phyloP scores from a whole-genome alignment of 2,329 filamentous ascomycete species.

The Fusarium sp. region DNA sequence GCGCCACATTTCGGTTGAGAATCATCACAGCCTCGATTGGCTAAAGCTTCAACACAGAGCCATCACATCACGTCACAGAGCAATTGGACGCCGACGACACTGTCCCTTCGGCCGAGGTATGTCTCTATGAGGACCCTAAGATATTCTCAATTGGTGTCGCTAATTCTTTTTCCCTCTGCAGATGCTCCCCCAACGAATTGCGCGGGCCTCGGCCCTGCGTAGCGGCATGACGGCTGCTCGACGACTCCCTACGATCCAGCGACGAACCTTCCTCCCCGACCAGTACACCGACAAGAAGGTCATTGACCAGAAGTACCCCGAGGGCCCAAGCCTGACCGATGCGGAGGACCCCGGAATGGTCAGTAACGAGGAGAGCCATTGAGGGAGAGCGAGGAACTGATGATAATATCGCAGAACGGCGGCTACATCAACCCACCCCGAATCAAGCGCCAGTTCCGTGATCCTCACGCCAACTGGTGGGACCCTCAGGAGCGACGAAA shows the following conservation, averaged over 20 bases:
- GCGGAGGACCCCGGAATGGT: slow-evolving; percentile 78
- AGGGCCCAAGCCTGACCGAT: slow-evolving; percentile 65
- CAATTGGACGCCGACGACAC: slow-evolving; percentile 55
- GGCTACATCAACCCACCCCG: slow-evolving; percentile 84
- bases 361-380: slow-evolving; percentile 51
- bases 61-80: slow-evolving; percentile 53
- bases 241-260: slow-evolving; percentile 68
- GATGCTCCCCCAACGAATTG: slow-evolving; percentile 75
- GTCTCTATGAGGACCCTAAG: slow-evolving; percentile 5
- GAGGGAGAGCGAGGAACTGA: slow-evolving; percentile 40
- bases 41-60: slow-evolving; percentile 50
- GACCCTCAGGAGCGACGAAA: slow-evolving; percentile 97
- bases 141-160: slow-evolving; percentile 30
- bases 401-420: slow-evolving; percentile 74
- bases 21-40: slow-evolving; percentile 54
- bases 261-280: slow-evolving; percentile 70
- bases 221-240: slow-evolving; percentile 62
- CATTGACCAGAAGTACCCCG: slow-evolving; percentile 68
- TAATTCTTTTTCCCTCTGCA: slow-evolving; percentile 50
- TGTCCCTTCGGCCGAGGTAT: slow-evolving; percentile 54
- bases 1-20: slow-evolving; percentile 47
- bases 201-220: slow-evolving; percentile 63
- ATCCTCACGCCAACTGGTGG: slow-evolving; percentile 96
- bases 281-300: slow-evolving; percentile 62
- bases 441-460: slow-evolving; percentile 91